A percentile compares a stretch with the other conserved stretches of the same genome.
phyloP scores from a whole-genome alignment of 768 basidiomycete species.

The Russula ochroleuca region DNA sequence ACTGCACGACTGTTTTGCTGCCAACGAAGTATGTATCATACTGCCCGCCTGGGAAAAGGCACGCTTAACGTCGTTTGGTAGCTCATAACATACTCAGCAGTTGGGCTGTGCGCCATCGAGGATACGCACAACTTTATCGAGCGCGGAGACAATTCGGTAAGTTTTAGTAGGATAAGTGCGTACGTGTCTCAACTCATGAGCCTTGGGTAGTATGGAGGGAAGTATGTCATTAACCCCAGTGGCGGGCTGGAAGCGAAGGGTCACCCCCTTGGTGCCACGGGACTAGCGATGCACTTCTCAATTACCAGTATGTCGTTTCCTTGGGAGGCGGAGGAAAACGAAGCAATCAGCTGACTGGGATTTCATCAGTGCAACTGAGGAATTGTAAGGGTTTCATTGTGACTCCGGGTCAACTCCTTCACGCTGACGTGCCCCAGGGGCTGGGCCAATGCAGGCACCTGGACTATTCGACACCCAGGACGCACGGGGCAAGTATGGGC shows the following conservation, averaged over 20 bases:
- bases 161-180: slow-evolving; percentile 26
- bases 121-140: slow-evolving; percentile 75
- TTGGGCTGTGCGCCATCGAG: slow-evolving; percentile 62
- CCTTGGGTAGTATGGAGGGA: slow-evolving; percentile 63
- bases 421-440: slow-evolving; percentile 46
- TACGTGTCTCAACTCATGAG: slow-evolving; percentile 1
- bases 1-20: slow-evolving; percentile 81
- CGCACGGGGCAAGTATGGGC: slow-evolving; percentile 68
- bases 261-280: slow-evolving; percentile 79
- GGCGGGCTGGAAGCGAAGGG: slow-evolving; percentile 89
- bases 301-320: slow-evolving; percentile 55
- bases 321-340: neutral
- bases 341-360: neutral
- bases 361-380: slow-evolving; percentile 61
- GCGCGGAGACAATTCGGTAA: slow-evolving; percentile 70
- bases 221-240: slow-evolving; percentile 79
- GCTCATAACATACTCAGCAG: slow-evolving; percentile 78
- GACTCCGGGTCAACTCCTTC: neutral
- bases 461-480: slow-evolving; percentile 60
- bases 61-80: slow-evolving; percentile 31
- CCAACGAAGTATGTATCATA: slow-evolving; percentile 57
- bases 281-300: slow-evolving; percentile 84
- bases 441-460: slow-evolving; percentile 78
- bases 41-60: neutral
- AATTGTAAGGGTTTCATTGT: slow-evolving; percentile 43